phyloP scores from a whole-genome alignment of 1,284 basidiomycete genomes.

The Blastosporella zonata region DNA sequence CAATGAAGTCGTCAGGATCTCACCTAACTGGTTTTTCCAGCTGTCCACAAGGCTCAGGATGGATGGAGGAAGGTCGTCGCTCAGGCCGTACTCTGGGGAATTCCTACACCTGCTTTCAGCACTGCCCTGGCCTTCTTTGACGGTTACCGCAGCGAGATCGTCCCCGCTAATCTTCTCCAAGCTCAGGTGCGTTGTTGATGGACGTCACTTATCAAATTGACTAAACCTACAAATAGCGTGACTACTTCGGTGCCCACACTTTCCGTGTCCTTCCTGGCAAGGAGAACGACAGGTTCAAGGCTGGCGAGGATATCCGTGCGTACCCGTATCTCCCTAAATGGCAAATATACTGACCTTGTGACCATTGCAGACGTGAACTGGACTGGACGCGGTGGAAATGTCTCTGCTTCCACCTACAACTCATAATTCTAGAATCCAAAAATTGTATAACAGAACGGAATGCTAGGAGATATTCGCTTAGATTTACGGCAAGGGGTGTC shows the following conservation, averaged over 20 bases:
- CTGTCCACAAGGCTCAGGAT: constrained; percentile 91
- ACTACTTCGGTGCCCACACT: constrained; percentile 93
- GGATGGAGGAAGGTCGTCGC: constrained; percentile 98
- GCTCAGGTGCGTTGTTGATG: constrained; percentile 62
- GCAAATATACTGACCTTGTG: constrained; percentile 3
- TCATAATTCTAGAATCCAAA: constrained; percentile 53
- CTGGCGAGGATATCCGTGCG: constrained; percentile 86
- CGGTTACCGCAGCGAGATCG: constrained; percentile 89
- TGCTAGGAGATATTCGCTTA: constrained; percentile 4
- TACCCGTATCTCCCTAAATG: constrained; percentile 12
- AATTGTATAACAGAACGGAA: constrained; percentile 9
- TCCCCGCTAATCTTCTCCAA: constrained; percentile 95
- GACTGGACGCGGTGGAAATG: constrained; percentile 92
- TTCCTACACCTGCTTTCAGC: constrained; percentile 94
- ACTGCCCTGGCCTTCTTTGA: constrained; percentile 99
- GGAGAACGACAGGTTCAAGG: constrained; percentile 79
- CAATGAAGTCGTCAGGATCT: background rate
- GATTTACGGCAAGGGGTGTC: constrained; percentile 10
- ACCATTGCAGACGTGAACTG: constrained; percentile 74
- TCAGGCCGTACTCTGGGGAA: constrained; percentile 96
- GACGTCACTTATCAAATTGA: background rate
- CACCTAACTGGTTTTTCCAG: constrained; percentile 32
- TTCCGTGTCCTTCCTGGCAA: constrained; percentile 90
- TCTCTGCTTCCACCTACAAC: constrained; percentile 90
- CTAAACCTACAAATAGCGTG: constrained; percentile 60